Evolutionary conservation across 768 basidiomycete genomes (phyloP).

Genomic region (Mycena sanguinolenta): DNA sequence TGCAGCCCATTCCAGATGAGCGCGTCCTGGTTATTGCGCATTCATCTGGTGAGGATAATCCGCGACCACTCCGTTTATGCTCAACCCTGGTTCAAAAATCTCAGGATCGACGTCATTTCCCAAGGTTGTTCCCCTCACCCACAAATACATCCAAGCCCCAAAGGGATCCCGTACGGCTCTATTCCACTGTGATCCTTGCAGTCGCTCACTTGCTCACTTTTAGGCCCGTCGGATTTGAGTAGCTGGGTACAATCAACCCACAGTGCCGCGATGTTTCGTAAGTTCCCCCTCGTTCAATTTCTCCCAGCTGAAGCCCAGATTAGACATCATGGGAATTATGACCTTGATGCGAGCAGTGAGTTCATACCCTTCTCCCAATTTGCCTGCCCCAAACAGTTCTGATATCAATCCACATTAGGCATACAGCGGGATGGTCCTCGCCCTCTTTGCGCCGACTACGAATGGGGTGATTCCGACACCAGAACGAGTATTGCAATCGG

Average conservation of each 20-base stretch:
- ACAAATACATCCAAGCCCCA: slow-evolving; percentile 9
- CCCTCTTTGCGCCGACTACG: slow-evolving; percentile 13
- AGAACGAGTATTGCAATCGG: not conserved
- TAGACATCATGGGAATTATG: slow-evolving; percentile 13
- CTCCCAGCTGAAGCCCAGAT: not conserved
- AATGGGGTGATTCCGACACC: slow-evolving; percentile 22
- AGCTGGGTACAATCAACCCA: slow-evolving; percentile 8
- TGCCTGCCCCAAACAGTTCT: not conserved
- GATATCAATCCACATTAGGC: slow-evolving; percentile 9
- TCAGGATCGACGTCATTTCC: slow-evolving; percentile 25
- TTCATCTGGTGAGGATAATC: slow-evolving; percentile 16
- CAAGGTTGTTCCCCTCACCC: slow-evolving; percentile 18
- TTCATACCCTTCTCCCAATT: no score
- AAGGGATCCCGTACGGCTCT: slow-evolving; percentile 1
- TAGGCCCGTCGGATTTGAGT: slow-evolving; percentile 1
- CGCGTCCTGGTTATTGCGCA: slow-evolving; percentile 17
- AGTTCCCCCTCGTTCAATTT: slow-evolving; percentile 4
- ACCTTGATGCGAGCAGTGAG: slow-evolving; percentile 16
- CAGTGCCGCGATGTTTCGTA: slow-evolving; percentile 22
- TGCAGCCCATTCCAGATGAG: slow-evolving; percentile 14
- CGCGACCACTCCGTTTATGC: slow-evolving; percentile 1
- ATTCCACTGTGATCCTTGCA: not conserved
- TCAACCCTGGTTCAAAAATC: no score
- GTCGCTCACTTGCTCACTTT: not conserved
- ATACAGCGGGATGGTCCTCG: not conserved